Evolutionary conservation across 2,329 filamentous ascomycete species (phyloP).

Genomic region (Plenodomus lindquistii): DNA sequence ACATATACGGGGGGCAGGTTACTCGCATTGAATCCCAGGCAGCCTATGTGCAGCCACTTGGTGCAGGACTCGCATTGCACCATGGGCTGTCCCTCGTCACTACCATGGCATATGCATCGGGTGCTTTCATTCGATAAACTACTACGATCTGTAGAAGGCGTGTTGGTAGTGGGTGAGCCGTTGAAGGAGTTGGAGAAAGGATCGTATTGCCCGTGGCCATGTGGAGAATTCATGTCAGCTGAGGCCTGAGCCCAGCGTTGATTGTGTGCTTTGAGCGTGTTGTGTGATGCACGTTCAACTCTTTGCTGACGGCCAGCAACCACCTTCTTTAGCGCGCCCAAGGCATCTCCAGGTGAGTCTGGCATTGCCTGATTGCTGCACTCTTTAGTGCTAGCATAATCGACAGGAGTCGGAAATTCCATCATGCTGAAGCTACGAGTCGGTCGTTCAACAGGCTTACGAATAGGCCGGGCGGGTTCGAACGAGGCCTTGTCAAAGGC

Average conservation of each 20-base stretch:
- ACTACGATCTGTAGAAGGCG: slow-evolving; percentile 58
- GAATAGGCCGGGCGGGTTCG: slow-evolving; percentile 31
- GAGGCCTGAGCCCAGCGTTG: slow-evolving; percentile 52
- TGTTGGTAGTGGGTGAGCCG: slow-evolving; percentile 54
- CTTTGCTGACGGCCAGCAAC: slow-evolving; percentile 43
- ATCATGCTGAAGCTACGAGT: slow-evolving; percentile 39
- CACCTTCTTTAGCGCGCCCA: slow-evolving; percentile 47
- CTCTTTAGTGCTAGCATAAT: slow-evolving; percentile 12
- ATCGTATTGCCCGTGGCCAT: slow-evolving; percentile 31
- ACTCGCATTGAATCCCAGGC: slow-evolving; percentile 57
- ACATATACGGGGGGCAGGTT: slow-evolving; percentile 49
- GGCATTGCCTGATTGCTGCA: slow-evolving; percentile 29
- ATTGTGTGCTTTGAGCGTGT: slow-evolving; percentile 49
- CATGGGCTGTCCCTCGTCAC: slow-evolving; percentile 60
- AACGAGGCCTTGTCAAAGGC: slow-evolving; percentile 39
- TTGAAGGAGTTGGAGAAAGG: slow-evolving; percentile 45
- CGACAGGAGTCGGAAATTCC: slow-evolving; percentile 34
- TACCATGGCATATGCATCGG: slow-evolving; percentile 61
- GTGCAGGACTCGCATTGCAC: slow-evolving; percentile 66
- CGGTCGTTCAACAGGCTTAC: slow-evolving; percentile 25
- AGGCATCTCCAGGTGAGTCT: slow-evolving; percentile 44
- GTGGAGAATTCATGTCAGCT: slow-evolving; percentile 36
- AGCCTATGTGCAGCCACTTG: slow-evolving; percentile 65
- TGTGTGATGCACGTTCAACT: slow-evolving; percentile 39
- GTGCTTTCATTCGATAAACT: slow-evolving; percentile 56